Conservation (phyloP, 2,329 filamentous ascomycete genomes). For the Aspergillus japonicus region DNA sequence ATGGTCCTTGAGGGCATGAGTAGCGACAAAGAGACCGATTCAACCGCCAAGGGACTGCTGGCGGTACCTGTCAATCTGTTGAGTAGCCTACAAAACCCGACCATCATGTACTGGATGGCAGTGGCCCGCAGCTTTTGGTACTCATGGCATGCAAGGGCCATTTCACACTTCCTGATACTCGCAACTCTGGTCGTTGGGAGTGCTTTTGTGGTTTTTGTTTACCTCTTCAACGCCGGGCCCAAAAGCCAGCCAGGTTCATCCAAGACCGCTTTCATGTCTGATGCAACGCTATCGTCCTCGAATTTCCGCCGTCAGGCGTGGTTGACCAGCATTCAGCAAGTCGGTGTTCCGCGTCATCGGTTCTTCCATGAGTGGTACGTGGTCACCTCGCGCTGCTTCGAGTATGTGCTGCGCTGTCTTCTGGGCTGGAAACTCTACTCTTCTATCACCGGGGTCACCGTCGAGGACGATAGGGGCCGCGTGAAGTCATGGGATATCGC, state of each 20-base stretch:
- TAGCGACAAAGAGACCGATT: constrained; percentile 63
- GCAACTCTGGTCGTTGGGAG: constrained; percentile 53
- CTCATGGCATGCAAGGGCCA: constrained; percentile 39
- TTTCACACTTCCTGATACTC: constrained; percentile 50
- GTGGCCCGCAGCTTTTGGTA: constrained; percentile 30
- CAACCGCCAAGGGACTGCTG: constrained; percentile 65
- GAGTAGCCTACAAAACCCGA: constrained; percentile 32
- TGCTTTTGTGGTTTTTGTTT: constrained; percentile 58
- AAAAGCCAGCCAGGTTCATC: constrained; percentile 52
- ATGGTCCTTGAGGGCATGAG: constrained; percentile 85
- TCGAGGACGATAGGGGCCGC: constrained; percentile 80
- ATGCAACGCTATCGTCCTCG: constrained; percentile 62
- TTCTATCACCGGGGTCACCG: constrained; percentile 72
- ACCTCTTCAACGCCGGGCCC: constrained; percentile 57
- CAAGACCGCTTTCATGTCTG: constrained; percentile 27
- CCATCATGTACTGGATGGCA: constrained; percentile 25
- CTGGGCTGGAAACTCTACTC: constrained; percentile 77
- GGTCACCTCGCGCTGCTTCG: constrained; percentile 73
- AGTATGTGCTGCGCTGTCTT: constrained; percentile 74
- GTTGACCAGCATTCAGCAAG: constrained; percentile 88
- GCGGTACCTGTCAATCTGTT: constrained; percentile 63
- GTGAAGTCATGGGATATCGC: constrained; percentile 93
- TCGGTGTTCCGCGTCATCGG: constrained; percentile 85
- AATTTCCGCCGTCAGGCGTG: constrained; percentile 86
- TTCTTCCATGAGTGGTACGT: constrained; percentile 84